Evolutionary conservation across 2,329 filamentous ascomycete genomes (phyloP), one percentile per base, ranked within the genome.

Genomic region (Paracorniculantispora psalliotae): DNA sequence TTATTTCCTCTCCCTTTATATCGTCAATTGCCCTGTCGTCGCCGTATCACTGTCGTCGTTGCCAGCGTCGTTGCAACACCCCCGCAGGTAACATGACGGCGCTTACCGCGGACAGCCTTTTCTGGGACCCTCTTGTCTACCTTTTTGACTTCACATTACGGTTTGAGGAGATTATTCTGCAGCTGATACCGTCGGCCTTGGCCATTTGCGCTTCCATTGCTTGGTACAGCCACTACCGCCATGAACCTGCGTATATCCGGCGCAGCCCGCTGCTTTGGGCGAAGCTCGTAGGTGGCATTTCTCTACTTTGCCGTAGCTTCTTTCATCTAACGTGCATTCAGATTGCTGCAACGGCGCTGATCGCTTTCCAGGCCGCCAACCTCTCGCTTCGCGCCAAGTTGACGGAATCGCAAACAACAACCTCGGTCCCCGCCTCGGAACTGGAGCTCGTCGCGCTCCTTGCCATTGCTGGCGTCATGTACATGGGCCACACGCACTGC

Each of bases 401-500:
- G 19, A 2, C 12, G 4, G 30, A 39, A 17, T 47, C 19, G 2
- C 48, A 30, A 7, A 51, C 48, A 9, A 13, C 1, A 1, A 51
- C 30, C 8, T 17, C 48, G 1, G 23, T 51, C 3, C 48, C 30
- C 1, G 30, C 48, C 8, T 21, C 28, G 7, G 19, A 17, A 1
- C 4, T 37, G 17, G 48, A 51, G 19, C 48, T 51, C 9, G 39
- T 35, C 12, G 52, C 52, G 3, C 2, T 21, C 19, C n/a, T 35
- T 7, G n/a, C 30, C 10, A 15, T 51, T n/a, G 48, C n/a, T 10
- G 19, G 10, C 12, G 21, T 51, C 15, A 35, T 51, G 4, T 51
- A 51, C 7, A 13, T 60, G 0, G 72, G 76, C 57, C 74, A 76
- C 44, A 60, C 35, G 17, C 68, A 65, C 8, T 69, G 70, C 4